phyloP scores from a whole-genome alignment of 805 yeast species.

The Teunomyces aglyptinius region DNA sequence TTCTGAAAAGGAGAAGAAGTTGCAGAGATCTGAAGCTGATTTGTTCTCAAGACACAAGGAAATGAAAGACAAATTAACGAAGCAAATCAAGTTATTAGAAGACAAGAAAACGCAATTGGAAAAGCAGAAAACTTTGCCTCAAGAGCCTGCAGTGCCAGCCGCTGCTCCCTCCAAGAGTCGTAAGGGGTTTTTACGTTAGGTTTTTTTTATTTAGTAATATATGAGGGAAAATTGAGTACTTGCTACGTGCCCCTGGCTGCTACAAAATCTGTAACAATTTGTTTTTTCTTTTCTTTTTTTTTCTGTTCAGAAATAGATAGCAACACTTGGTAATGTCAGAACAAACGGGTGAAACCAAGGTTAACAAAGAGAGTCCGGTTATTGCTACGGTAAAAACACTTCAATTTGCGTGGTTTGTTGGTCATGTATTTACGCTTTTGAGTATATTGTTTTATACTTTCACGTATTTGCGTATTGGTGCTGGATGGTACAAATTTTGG shows the following conservation, averaged over 20 bases:
- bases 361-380: background rate
- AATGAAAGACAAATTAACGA: conserved; percentile 89
- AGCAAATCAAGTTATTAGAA: conserved; percentile 86
- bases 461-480: conserved; percentile 31
- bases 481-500: conserved; percentile 30
- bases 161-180: conserved; percentile 58
- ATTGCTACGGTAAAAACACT: conserved; percentile 33
- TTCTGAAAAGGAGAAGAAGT: conserved; percentile 92
- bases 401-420: conserved; percentile 76
- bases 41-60: conserved; percentile 93
- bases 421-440: conserved; percentile 36
- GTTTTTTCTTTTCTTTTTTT: background rate
- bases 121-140: conserved; percentile 50
- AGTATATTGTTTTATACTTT: conserved; percentile 30
- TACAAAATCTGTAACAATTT: background rate
- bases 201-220: conserved; percentile 1
- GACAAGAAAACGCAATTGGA: conserved; percentile 85
- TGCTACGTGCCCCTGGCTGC: background rate
- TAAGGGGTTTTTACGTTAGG: conserved; percentile 76
- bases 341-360: background rate
- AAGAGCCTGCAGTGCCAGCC: conserved; percentile 47
- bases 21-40: conserved; percentile 96
- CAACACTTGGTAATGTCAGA: background rate
- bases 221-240: conserved; percentile 1
- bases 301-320: background rate